Conservation (phyloP, 2,329 filamentous ascomycete species). For the Alternaria ethzedia region DNA sequence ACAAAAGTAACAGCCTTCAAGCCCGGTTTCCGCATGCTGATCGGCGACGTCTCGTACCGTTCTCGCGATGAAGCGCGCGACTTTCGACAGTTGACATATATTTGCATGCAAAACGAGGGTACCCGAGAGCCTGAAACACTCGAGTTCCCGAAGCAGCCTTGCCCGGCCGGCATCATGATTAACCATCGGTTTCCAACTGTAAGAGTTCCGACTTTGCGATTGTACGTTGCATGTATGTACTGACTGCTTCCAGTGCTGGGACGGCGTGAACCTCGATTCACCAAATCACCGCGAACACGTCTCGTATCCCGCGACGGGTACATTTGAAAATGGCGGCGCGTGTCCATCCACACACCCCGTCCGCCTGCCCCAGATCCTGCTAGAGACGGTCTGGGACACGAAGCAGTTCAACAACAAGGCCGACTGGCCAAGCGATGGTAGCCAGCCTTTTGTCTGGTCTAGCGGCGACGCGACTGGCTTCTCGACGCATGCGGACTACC, state of each 20-base stretch:
- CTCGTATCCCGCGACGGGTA: slow-evolving; percentile 34
- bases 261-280: slow-evolving; percentile 34
- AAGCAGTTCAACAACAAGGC: slow-evolving; percentile 40
- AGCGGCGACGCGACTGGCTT: slow-evolving; percentile 37
- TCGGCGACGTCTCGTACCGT: slow-evolving; percentile 45
- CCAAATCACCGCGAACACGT: slow-evolving; percentile 37
- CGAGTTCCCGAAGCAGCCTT: slow-evolving; percentile 31
- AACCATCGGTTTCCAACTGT: slow-evolving; percentile 35
- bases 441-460: slow-evolving; percentile 42
- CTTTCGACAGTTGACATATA: slow-evolving; percentile 37
- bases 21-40: slow-evolving; percentile 54
- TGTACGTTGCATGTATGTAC: not conserved
- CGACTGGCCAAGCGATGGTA: slow-evolving; percentile 40
- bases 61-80: slow-evolving; percentile 28
- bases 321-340: slow-evolving; percentile 38
- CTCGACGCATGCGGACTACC: slow-evolving; percentile 40
- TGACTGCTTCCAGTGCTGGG: slow-evolving; percentile 25
- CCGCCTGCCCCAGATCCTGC: slow-evolving; percentile 37
- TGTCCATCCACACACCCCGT: slow-evolving; percentile 39
- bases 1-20: slow-evolving; percentile 53
- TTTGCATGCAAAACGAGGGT: slow-evolving; percentile 37
- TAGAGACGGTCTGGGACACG: slow-evolving; percentile 45
- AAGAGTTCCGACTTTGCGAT: not conserved
- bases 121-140: slow-evolving; percentile 33
- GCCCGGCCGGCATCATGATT: slow-evolving; percentile 36